Percentiles rank a stretch among this genome's conserved stretches.
These are phyloP conservation scores for Saturnispora halmiae DNA, from an alignment of 805 yeast species.

Conservation along the genomic window DNA sequence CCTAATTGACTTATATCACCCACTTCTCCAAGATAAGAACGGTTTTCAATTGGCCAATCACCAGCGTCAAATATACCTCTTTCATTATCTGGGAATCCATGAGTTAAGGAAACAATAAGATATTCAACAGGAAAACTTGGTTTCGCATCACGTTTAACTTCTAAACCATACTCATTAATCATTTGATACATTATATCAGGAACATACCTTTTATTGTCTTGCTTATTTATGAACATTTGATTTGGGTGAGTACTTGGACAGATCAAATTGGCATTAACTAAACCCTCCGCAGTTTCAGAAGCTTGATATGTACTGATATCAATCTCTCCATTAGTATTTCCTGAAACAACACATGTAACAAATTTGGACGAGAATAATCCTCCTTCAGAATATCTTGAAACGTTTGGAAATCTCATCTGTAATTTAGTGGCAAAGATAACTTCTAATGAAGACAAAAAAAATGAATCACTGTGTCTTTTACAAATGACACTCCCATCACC, in stretches of 20 bases:
- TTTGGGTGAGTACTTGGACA: slow-evolving; percentile 87
- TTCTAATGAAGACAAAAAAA: slow-evolving; percentile 83
- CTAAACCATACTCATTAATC: slow-evolving; percentile 78
- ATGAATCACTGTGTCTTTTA: slow-evolving; percentile 87
- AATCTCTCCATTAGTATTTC: slow-evolving; percentile 81
- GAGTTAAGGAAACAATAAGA: slow-evolving; percentile 75
- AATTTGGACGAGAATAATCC: slow-evolving; percentile 75
- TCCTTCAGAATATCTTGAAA: slow-evolving; percentile 50
- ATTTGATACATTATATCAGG: slow-evolving; percentile 87
- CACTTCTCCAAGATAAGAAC: slow-evolving; percentile 64
- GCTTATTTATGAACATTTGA: slow-evolving; percentile 68
- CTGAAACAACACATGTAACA: slow-evolving; percentile 87
- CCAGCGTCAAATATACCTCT: slow-evolving; percentile 10
- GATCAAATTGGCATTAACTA: slow-evolving; percentile 78
- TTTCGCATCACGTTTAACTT: slow-evolving; percentile 81
- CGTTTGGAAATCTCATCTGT: slow-evolving; percentile 59
- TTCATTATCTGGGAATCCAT: slow-evolving; percentile 73
- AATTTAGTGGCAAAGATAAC: slow-evolving; percentile 71
- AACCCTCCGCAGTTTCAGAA: slow-evolving; percentile 75
- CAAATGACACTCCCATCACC: slow-evolving; percentile 86
- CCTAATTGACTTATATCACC: slow-evolving; percentile 56
- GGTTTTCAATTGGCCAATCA: slow-evolving; percentile 66
- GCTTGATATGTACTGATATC: slow-evolving; percentile 90
- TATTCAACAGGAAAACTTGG: slow-evolving; percentile 94
- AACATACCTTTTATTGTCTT: slow-evolving; percentile 70